Evolutionary conservation across 108 stramenopile species (phyloP).

Genomic region (Cylindrotheca closterium): DNA sequence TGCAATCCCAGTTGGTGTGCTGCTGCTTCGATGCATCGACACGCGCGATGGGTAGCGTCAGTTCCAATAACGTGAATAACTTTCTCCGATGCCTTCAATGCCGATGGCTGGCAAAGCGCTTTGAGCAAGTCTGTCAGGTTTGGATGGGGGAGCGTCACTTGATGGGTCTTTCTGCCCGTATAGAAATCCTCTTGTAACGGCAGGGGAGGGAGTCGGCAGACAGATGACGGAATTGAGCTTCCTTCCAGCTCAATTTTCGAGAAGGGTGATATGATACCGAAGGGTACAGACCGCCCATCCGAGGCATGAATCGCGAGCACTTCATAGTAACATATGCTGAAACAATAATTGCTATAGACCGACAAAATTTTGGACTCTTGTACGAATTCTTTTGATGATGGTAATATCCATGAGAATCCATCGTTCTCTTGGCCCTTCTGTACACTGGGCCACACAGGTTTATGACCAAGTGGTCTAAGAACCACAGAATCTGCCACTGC

Average conservation of each 20-base stretch:
- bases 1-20: constrained; percentile 63
- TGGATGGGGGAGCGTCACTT: constrained; percentile 18
- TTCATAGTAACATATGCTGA: constrained; percentile 3
- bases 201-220: constrained; percentile 5
- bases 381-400: neutral
- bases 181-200: constrained; percentile 4
- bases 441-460: constrained; percentile 10
- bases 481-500: constrained; percentile 7
- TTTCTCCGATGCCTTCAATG: constrained; percentile 11
- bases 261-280: neutral
- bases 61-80: constrained; percentile 63
- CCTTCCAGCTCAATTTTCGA: constrained; percentile 10
- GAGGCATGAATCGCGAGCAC: neutral
- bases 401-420: constrained; percentile 6
- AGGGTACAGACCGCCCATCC: neutral
- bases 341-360: neutral
- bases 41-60: constrained; percentile 50
- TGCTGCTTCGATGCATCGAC: constrained; percentile 54
- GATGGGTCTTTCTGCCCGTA: neutral
- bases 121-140: constrained; percentile 18
- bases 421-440: neutral
- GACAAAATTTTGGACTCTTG: neutral
- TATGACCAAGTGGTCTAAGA: constrained; percentile 17
- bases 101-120: constrained; percentile 7
- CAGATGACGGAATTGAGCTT: neutral